Evolutionary conservation across 228 moss, liverwort and hornwort species (phyloP), one percentile per base, ranked within the genome.

Genomic region (Sphagnum fallax): DNA sequence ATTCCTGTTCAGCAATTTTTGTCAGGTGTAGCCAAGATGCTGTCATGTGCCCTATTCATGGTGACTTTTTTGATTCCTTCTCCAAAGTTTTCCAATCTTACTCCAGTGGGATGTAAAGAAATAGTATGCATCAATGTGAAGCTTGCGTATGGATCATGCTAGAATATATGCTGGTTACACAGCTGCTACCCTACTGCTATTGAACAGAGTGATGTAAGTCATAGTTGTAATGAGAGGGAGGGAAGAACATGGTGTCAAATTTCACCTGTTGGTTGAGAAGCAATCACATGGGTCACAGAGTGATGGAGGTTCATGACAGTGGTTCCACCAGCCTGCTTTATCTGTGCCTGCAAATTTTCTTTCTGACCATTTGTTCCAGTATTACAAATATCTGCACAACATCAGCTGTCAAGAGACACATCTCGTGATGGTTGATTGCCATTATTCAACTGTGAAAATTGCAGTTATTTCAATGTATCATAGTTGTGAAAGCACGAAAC

Each of bases 221-320:
- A 32, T 32, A 32, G 32, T 32, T 32, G 32, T 3, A 32, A 32
- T 32, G 32, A 32, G 32, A 32, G 32, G 32, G 32, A 32, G 32
- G 32, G 32, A 32, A 32, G 32, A 32, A 32, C 32, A 32, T 2
- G 32, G 32, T 32, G 32, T 32, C 2, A 32, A 32, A 2, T 32
- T 32, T 32, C 32, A 78, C 77, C 74, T 67, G 50, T 65, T 12
- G 70, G 12, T 51, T 63, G 69, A 66, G 61, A 60, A 49, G 78
- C 64, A 60, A 78, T 61, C 4, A 73, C 73, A 61, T 73, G 70
- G n/a, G 78, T 78, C 5, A 73, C 78, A 70, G 47, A 60, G 58
- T 14, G 12, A 16, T 60, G 61, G 15, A 78, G 62, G 58, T 78
- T 78, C 32, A 66, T 47, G 55, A 70, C 68, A 48, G 50, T 62